Percentiles rank a stretch among this genome's conserved stretches.
Evolutionary conservation across 768 basidiomycete genomes (phyloP).

Genomic region (Kondoa subrosea): DNA sequence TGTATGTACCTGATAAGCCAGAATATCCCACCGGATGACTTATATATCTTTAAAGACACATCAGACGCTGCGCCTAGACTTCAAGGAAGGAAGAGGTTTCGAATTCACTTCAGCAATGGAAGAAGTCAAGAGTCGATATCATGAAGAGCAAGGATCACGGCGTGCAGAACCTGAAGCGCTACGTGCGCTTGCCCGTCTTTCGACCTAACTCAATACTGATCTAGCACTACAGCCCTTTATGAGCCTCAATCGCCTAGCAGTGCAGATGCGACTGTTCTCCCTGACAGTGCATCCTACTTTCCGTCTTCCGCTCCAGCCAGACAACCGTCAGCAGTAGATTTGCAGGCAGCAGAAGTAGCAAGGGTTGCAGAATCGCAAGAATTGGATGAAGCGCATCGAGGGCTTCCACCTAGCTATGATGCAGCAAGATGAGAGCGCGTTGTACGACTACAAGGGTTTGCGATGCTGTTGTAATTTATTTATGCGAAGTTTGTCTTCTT

Average conservation of each 20-base stretch:
- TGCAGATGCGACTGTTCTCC: too few species aligned
- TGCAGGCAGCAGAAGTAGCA: neutral
- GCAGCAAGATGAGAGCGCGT: neutral
- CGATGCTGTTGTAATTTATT: neutral
- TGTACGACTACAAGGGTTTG: neutral
- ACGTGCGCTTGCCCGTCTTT: neutral
- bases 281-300: neutral
- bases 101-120: slow-evolving; percentile 19
- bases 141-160: neutral
- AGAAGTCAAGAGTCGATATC: slow-evolving; percentile 17
- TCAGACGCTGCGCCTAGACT: slow-evolving; percentile 16
- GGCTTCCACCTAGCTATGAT: neutral
- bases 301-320: too few species aligned
- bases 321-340: neutral
- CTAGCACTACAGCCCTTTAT: neutral
- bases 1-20: neutral
- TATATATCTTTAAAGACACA: neutral
- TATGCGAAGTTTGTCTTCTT: neutral
- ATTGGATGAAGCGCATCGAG: neutral
- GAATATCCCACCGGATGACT: neutral
- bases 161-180: slow-evolving; percentile 1
- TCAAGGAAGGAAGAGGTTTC: slow-evolving; percentile 21
- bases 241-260: neutral
- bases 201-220: neutral
- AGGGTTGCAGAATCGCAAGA: neutral